Conservation (phyloP, 2,329 filamentous ascomycete species). For the Exophiala sp. region DNA sequence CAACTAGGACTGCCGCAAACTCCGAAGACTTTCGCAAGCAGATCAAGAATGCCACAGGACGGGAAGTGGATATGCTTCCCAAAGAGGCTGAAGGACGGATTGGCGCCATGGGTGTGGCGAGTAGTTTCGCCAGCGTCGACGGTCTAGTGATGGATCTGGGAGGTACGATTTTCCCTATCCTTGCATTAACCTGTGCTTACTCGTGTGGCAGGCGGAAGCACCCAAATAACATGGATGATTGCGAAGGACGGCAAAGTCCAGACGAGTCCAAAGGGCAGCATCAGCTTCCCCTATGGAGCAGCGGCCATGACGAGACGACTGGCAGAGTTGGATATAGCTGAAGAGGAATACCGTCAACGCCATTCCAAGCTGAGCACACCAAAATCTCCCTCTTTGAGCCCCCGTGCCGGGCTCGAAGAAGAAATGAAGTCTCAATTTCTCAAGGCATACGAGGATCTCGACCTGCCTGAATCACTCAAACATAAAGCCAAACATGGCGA, state of each 20-base stretch:
- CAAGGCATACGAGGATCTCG: slow-evolving; percentile 55
- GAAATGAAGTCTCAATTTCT: slow-evolving; percentile 56
- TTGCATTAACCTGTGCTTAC: not conserved
- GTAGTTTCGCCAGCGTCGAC: slow-evolving; percentile 65
- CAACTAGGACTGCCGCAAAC: slow-evolving; percentile 77
- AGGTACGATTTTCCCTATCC: slow-evolving; percentile 19
- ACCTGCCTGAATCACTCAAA: slow-evolving; percentile 54
- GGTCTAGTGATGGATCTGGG: slow-evolving; percentile 86
- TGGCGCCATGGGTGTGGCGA: slow-evolving; percentile 78
- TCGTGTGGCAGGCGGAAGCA: slow-evolving; percentile 32
- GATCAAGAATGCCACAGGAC: slow-evolving; percentile 63
- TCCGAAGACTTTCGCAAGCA: slow-evolving; percentile 64
- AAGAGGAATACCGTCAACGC: not conserved
- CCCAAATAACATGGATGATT: slow-evolving; percentile 66
- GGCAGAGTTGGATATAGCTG: slow-evolving; percentile 35
- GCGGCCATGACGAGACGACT: slow-evolving; percentile 61
- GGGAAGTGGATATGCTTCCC: slow-evolving; percentile 68
- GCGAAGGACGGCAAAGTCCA: slow-evolving; percentile 48
- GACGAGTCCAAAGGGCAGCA: slow-evolving; percentile 54
- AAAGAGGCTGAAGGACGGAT: slow-evolving; percentile 79
- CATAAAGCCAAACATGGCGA: slow-evolving; percentile 45
- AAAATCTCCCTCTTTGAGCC: slow-evolving; percentile 31
- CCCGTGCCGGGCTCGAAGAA: slow-evolving; percentile 34
- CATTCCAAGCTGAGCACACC: slow-evolving; percentile 20
- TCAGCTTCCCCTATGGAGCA: slow-evolving; percentile 68